Percentiles rank a stretch among this genome's conserved stretches.
These are phyloP conservation scores for Botrytis hyacinthi DNA, from an alignment of 2,329 filamentous ascomycete genomes.

Conservation along the genomic window DNA sequence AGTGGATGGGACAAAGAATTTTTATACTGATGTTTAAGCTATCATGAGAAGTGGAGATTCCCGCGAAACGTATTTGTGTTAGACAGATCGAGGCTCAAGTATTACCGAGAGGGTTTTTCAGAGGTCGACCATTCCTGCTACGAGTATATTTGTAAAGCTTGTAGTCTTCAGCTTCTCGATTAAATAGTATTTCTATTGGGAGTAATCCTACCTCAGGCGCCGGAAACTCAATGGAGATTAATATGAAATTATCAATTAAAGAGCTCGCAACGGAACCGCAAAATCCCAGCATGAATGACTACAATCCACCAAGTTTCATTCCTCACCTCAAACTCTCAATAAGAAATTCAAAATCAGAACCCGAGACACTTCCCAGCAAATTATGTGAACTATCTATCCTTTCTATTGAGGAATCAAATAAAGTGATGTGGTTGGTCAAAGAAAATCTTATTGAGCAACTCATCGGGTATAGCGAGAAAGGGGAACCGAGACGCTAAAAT, in stretches of 20 bases:
- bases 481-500: slow-evolving; percentile 17
- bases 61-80: not conserved
- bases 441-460: slow-evolving; percentile 10
- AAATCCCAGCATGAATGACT: not conserved
- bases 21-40: not conserved
- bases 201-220: fast-evolving
- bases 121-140: not conserved
- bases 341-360: not conserved
- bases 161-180: not conserved
- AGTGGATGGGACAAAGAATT: not conserved
- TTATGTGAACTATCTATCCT: not conserved
- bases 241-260: not conserved
- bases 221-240: not conserved
- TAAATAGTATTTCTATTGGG: not conserved
- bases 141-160: not conserved
- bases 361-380: not conserved
- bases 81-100: not conserved
- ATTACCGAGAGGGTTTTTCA: not conserved
- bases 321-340: slow-evolving; percentile 8
- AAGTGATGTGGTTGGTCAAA: not conserved
- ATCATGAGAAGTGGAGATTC: not conserved
- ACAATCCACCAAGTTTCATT: not conserved
- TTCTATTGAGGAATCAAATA: not conserved
- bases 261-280: fast-evolving
- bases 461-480: slow-evolving; percentile 23